Conservation (phyloP, 1,284 basidiomycete species). For the Cerioporus squamosus region DNA sequence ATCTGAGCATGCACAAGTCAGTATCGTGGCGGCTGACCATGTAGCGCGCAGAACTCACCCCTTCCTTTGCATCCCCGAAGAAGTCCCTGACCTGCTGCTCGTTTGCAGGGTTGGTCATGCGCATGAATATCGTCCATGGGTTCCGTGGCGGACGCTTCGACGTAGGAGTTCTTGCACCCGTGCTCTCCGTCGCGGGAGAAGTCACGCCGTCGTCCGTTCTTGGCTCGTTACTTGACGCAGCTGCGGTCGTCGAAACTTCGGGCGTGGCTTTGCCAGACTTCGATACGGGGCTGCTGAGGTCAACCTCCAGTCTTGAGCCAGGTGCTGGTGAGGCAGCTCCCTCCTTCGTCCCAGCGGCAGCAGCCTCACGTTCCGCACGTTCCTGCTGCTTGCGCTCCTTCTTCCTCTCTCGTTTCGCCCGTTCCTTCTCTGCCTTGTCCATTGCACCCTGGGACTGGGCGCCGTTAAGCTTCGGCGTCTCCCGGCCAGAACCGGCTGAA, state of each 20-base stretch:
- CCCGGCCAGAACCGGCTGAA: conserved; percentile 31
- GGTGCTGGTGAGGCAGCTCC: conserved; percentile 26
- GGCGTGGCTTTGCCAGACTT: conserved; percentile 50
- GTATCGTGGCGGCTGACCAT: conserved; percentile 3
- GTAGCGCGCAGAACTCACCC: conserved; percentile 49
- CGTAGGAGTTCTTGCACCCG: conserved; percentile 70
- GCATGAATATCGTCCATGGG: conserved; percentile 87
- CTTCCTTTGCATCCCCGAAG: conserved; percentile 69
- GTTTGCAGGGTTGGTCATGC: conserved; percentile 58
- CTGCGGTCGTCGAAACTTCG: conserved; percentile 29
- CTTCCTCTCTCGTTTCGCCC: conserved; percentile 59
- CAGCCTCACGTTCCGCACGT: conserved; percentile 43
- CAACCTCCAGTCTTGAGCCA: conserved; percentile 22
- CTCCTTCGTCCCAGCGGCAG: conserved; percentile 36
- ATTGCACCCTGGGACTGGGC: conserved; percentile 18
- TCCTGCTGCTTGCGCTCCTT: conserved; percentile 62
- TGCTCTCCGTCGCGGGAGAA: conserved; percentile 59
- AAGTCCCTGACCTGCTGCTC: conserved; percentile 79
- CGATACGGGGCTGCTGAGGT: conserved; percentile 26
- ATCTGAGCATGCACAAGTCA: conserved; percentile 50
- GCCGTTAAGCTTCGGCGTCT: conserved; percentile 43
- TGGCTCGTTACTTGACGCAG: conserved; percentile 30
- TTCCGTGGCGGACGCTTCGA: conserved; percentile 65
- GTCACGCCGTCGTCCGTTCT: conserved; percentile 48
- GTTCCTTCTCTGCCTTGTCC: conserved; percentile 53